phyloP scores from a whole-genome alignment of 176 grass and related monocot species.

The Rhynchospora tenuis region DNA sequence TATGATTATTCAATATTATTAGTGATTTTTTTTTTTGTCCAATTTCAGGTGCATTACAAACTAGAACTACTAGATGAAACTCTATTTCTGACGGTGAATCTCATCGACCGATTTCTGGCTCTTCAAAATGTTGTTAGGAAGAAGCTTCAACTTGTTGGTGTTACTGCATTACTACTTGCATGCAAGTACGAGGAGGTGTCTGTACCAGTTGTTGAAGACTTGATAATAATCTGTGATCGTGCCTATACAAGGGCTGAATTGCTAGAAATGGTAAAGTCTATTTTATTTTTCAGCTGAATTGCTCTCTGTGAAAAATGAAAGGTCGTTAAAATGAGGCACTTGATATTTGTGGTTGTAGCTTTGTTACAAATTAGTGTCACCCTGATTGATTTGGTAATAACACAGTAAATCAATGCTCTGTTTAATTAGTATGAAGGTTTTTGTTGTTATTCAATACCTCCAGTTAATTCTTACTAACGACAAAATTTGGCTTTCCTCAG shows the following conservation, averaged over 20 bases:
- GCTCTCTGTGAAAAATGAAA: not conserved
- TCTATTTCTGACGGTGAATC: slow-evolving; percentile 72
- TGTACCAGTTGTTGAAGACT: slow-evolving; percentile 61
- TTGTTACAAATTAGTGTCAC: not conserved
- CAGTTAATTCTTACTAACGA: slow-evolving; percentile 43
- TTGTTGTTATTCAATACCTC: not conserved
- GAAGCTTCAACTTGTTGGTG: slow-evolving; percentile 87
- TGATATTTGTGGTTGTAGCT: not conserved
- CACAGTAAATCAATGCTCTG: not conserved
- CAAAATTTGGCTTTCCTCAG: slow-evolving; percentile 34
- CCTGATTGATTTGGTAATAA: not conserved
- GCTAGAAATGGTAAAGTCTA: slow-evolving; percentile 60
- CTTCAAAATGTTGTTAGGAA: slow-evolving; percentile 50
- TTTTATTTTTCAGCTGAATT: not conserved
- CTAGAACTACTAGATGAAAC: slow-evolving; percentile 76
- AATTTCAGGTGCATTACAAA: slow-evolving; percentile 82
- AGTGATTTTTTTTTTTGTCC: not conserved
- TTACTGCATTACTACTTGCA: slow-evolving; percentile 82
- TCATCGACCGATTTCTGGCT: slow-evolving; percentile 71
- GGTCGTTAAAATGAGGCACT: not conserved
- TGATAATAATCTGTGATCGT: slow-evolving; percentile 71
- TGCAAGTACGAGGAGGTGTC: slow-evolving; percentile 94
- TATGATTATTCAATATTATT: not conserved
- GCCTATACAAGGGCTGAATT: slow-evolving; percentile 71
- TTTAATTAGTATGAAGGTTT: not conserved